Base-by-base conservation (phyloP, 805 yeast species). In the Yamadazyma akitaensis region DNA sequence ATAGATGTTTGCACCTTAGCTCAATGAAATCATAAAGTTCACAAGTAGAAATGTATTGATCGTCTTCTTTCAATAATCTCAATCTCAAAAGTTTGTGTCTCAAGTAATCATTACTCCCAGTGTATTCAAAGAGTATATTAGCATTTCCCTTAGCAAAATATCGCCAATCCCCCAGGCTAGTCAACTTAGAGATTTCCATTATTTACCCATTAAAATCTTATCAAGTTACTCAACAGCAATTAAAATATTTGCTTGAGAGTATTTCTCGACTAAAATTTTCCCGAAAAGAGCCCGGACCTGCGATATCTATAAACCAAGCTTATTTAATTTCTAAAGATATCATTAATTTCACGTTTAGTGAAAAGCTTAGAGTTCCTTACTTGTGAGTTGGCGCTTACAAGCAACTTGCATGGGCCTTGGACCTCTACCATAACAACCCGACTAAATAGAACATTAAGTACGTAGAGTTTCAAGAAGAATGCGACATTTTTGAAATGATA, bases 121-220 rank as follows among this genome's bases (percentile, higher is more conserved):
- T 53, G 51, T 76, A 75, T 38, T 57, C 56, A 53, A 73, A 75
- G 5, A 78, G 64, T 2, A 72, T 70, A 49, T 78, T 78, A 34
- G 83, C 82, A 18, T 70, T 64, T 0, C 83, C 83, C 34, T 68
- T 69, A 13, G 72, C 74, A 37, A 72, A 59, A 51, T 66, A 71
- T 6, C 47, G 46, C 82, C 82, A 77, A n/a, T 71, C 73, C 5
- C 55, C 56, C n/a, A 64, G 59, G 28, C 53, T 46, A 10, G 70
- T 60, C 34, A 61, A 55, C 51, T 67, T 68, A 25, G 64, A 64
- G 38, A 65, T 70, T 52, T 65, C 72, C 74, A 68, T 68, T n/a
- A 13, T 25, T 26, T 38, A 28, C 41, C 24, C 18, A 14, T 38
- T n/a, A 19, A 37, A 25, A 16, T 26, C 16, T 26, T 31, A 16